Evolutionary conservation across 768 basidiomycete species (phyloP).

Genomic region (Leccinum variicolor): DNA sequence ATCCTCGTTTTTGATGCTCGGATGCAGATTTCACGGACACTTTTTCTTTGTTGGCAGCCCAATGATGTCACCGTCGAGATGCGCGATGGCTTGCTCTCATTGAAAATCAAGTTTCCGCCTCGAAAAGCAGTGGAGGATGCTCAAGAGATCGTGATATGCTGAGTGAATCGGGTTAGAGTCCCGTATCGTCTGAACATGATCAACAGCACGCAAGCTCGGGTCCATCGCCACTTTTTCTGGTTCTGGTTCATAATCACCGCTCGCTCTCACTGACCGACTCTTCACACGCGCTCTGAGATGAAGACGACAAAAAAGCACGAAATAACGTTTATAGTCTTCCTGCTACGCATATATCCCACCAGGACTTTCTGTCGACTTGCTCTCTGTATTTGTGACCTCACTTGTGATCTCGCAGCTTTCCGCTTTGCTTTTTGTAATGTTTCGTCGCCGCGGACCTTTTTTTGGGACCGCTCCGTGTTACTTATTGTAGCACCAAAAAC

Average conservation of each 20-base stretch:
- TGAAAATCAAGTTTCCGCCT: constrained; percentile 51
- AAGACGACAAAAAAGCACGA: neutral
- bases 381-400: constrained; percentile 1
- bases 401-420: neutral
- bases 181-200: no score
- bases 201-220: no score
- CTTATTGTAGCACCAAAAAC: neutral
- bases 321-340: neutral
- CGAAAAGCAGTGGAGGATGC: constrained; percentile 39
- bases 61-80: constrained; percentile 53
- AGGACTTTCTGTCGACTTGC: neutral
- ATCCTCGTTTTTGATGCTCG: constrained; percentile 12
- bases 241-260: no score
- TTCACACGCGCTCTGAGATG: neutral
- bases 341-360: neutral
- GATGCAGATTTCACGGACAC: constrained; percentile 5
- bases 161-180: constrained; percentile 22
- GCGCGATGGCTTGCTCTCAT: constrained; percentile 57
- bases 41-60: constrained; percentile 32
- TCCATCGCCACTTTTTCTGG: no score
- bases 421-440: neutral
- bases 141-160: constrained; percentile 50
- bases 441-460: neutral
- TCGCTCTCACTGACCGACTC: neutral
- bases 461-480: neutral